Base-by-base conservation (phyloP, 805 yeast species). In the Metschnikowia anglica region DNA sequence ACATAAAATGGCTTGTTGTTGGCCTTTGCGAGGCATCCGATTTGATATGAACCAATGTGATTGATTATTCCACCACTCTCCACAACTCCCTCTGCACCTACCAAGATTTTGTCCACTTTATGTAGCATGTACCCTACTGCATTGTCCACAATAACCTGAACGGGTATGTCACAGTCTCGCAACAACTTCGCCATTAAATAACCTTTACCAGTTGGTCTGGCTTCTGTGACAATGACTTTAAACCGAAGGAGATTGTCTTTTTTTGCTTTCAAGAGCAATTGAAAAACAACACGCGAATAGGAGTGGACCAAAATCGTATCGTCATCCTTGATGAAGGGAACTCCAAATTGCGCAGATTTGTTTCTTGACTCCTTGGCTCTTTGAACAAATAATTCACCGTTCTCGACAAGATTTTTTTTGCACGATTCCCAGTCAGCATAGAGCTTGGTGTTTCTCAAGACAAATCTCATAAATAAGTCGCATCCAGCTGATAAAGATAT, bases 51-150 rank as follows among this genome's bases (percentile, higher is more conserved):
- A 5, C 99, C 99, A 48, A 93, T 83, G 53, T 86, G 90, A 65
- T 93, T 93, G 53, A 93, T 91, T 36, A 95, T 88, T 25, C 99
- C 99, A 43, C 99, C 99, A 61, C 95, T 85, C 69, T 93, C 99
- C 3, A 96, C 96, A 3, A 93, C 99, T 53, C 99, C 99, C 66
- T 93, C 99, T 1, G 99, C 99, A 42, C 99, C 99, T 52, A 93
- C 93, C 51, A 93, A 77, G 4, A 93, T 86, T 64, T 93, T 91
- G 67, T 91, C 95, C 11, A 90, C 89, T 62, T 86, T 85, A 62
- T 88, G 90, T 46, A 93, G 82, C 28, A 89, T 88, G 53, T 82
- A 88, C 0, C 98, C 98, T 11, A 91, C 97, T 6, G 96, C 95
- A 41, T 88, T 81, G 61, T 93, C 99, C 13, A 88, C 90, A 37